Conservation (phyloP, 148 eudicot genomes). For the Nyssa sinensis region DNA sequence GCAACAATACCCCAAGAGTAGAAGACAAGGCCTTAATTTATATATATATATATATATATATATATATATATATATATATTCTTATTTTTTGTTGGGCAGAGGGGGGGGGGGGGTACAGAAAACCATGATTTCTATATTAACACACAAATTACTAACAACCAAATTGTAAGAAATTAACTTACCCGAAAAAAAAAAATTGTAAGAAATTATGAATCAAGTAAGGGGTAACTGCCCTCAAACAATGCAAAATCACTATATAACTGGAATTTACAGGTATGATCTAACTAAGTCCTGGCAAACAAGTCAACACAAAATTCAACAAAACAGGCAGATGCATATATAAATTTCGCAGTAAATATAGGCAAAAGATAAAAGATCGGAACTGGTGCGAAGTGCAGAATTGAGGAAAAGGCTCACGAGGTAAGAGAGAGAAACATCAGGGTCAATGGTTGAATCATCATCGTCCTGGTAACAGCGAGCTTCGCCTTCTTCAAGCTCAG, state of each 20-base stretch:
- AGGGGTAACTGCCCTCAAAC: neutral
- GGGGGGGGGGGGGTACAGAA: too few species aligned
- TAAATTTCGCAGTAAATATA: neutral
- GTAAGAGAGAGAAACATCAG: conserved; percentile 88
- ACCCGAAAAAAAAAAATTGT: too few species aligned
- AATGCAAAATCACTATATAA: conserved; percentile 1
- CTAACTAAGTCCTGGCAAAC: conserved; percentile 4
- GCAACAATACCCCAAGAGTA: neutral
- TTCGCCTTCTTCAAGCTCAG: conserved; percentile 93
- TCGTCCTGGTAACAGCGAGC: conserved; percentile 53
- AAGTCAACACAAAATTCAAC: conserved; percentile 9
- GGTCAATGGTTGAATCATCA: conserved; percentile 72
- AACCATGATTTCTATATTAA: too few species aligned
- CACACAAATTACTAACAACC: too few species aligned
- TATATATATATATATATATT: too few species aligned
- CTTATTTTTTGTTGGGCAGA: too few species aligned
- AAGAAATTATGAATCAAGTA: too few species aligned
- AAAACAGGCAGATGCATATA: neutral
- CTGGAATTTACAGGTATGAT: conserved; percentile 7
- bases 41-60: too few species aligned
- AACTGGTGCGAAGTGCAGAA: conserved; percentile 4
- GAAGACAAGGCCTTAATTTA: neutral
- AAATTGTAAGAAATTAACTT: too few species aligned
- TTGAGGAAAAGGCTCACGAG: conserved; percentile 48
- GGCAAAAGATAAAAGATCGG: neutral